These are phyloP conservation scores for Prunella vulgaris DNA, from an alignment of 257 asterid genomes.

Conservation along the genomic window DNA sequence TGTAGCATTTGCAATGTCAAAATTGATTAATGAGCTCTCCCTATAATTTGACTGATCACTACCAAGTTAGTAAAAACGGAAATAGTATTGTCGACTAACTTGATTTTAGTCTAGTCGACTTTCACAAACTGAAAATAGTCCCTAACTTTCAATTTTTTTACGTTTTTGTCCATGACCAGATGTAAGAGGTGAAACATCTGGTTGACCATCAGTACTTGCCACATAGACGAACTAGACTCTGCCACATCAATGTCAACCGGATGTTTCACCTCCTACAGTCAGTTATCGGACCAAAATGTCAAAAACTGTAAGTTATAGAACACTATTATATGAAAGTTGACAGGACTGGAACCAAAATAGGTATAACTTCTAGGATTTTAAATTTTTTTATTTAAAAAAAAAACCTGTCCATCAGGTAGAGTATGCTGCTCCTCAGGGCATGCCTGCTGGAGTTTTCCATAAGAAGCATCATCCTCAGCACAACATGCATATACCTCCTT, in stretches of 20 bases:
- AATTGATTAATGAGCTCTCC: background rate
- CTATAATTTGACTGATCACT: background rate
- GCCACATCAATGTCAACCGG: background rate
- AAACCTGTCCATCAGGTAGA: constrained; percentile 99
- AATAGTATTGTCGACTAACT: background rate
- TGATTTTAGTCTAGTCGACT: background rate
- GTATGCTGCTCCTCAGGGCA: constrained; percentile 76
- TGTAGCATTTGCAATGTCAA: constrained; percentile 3
- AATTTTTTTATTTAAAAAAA: background rate
- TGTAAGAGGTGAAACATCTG: background rate
- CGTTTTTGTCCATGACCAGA: background rate
- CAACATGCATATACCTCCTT: constrained; percentile 82
- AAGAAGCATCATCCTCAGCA: constrained; percentile 68
- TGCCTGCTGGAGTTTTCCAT: constrained; percentile 44
- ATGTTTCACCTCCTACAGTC: background rate
- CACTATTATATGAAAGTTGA: background rate
- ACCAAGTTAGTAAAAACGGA: background rate
- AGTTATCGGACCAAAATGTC: background rate
- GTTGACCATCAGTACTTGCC: background rate
- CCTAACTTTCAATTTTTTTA: too few species aligned
- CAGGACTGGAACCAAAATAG: background rate
- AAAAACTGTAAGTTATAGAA: background rate
- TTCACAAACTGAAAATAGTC: background rate
- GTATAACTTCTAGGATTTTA: background rate
- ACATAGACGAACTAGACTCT: background rate